These are phyloP conservation scores for Leccinum sublutescens DNA, from an alignment of 768 basidiomycete species.

Conservation along the genomic window DNA sequence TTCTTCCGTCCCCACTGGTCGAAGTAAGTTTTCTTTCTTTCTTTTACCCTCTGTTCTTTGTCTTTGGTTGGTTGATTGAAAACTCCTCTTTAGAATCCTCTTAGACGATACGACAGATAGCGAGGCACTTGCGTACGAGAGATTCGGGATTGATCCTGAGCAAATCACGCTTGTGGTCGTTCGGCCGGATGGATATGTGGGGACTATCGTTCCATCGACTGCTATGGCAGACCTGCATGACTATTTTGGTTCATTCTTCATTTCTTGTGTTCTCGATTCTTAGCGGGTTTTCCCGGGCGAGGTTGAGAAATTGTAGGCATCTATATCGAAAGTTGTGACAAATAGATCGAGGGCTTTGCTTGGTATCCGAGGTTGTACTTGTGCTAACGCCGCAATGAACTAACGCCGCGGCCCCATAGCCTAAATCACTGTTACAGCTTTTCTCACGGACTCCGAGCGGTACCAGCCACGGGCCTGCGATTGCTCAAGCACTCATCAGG, in stretches of 20 bases:
- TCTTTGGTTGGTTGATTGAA: background rate
- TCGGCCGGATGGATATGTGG: constrained; percentile 43
- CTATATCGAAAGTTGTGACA: no score
- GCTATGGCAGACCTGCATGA: constrained; percentile 35
- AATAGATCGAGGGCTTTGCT: no score
- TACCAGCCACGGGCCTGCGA: no score
- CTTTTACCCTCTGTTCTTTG: background rate
- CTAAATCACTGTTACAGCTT: no score
- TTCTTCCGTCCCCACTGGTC: constrained; percentile 42
- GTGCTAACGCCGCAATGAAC: no score
- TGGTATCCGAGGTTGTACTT: no score
- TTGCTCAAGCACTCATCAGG: no score
- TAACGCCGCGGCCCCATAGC: no score
- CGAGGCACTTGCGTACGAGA: constrained; percentile 32
- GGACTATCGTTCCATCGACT: constrained; percentile 30
- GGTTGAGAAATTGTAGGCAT: background rate
- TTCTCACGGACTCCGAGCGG: no score
- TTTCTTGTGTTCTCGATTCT: constrained; percentile 3
- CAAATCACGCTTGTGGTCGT: constrained; percentile 36
- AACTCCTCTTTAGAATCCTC: constrained; percentile 27
- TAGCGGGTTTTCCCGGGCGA: background rate
- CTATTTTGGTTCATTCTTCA: constrained; percentile 54
- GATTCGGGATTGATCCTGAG: constrained; percentile 31
- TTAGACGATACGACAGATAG: constrained; percentile 34
- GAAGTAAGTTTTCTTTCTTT: constrained; percentile 31